phyloP scores from a whole-genome alignment of 2,329 filamentous ascomycete species.

The Bisporella sp. region DNA sequence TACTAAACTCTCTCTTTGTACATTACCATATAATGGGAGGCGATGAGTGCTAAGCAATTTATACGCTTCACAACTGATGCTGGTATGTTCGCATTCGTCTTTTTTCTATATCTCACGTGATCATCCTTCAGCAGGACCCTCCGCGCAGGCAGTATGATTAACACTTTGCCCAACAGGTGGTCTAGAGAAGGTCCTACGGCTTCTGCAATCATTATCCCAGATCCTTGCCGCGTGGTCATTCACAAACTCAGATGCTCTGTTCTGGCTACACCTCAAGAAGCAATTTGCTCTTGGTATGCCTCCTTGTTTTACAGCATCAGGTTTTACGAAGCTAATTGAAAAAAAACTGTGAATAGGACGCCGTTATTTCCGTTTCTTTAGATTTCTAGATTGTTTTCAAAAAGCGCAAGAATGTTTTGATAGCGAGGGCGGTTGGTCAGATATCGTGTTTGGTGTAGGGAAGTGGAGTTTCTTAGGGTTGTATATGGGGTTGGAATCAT shows the following conservation, averaged over 20 bases:
- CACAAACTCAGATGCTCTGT: constrained; percentile 28
- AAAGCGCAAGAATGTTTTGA: constrained; percentile 39
- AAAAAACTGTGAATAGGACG: constrained; percentile 32
- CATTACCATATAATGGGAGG: too few species aligned
- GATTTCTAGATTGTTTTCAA: constrained; percentile 55
- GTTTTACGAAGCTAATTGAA: neutral
- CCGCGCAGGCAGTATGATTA: too few species aligned
- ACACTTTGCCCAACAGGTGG: constrained; percentile 36
- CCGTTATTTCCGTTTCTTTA: constrained; percentile 61
- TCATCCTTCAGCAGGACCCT: too few species aligned
- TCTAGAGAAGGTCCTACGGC: constrained; percentile 53
- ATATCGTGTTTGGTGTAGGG: constrained; percentile 45
- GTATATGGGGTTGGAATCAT: constrained; percentile 61
- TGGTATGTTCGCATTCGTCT: too few species aligned
- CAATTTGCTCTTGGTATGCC: constrained; percentile 36
- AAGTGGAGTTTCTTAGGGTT: constrained; percentile 55
- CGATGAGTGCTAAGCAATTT: too few species aligned
- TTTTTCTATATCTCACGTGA: too few species aligned
- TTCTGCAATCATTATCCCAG: constrained; percentile 45
- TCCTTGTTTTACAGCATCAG: neutral
- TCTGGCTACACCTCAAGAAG: constrained; percentile 30
- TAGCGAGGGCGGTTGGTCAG: constrained; percentile 23
- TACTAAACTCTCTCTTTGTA: too few species aligned
- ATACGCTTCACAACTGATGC: too few species aligned
- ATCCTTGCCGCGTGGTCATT: constrained; percentile 40